Base-by-base conservation (phyloP, 805 yeast genomes). In the Candida mattraensis region DNA sequence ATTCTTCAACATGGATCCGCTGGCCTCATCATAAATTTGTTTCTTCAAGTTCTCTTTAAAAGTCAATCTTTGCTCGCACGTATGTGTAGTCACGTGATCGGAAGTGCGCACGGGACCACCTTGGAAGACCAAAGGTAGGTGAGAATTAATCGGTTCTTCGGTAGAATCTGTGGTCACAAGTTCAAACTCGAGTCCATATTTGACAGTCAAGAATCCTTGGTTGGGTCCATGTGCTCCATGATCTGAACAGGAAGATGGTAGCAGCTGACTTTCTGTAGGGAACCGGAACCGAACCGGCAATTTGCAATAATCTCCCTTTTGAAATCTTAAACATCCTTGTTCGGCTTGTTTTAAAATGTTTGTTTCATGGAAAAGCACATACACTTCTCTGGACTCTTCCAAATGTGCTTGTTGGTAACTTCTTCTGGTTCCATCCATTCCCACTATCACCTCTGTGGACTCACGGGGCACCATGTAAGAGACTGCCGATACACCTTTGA, bases 221-320 rank as follows among this genome's bases (percentile, higher is more conserved):
- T 26, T 30, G 13, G 37, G 33, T 8, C 30, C 44, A 1, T 18
- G 23, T 17, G 35, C 33, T 9, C 53, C 53, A 28, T 44, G 40
- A 14, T 19, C 26, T 3, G 16, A 18, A 30, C 45, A 40, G 9
- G 51, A 41, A 13, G 51, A 41, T 2, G 53, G 53, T 2, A 48
- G 38, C 12, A 33, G 28, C 32, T 40, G 39, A 9, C 30, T 13
- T 5, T 46, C 44, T 9, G 17, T 22, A 2, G 53, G 53, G 25
- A 48, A 48, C 22, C 18, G 21, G 33, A 45, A 48, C 19, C 28
- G 18, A 20, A 48, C 25, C 5, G 34, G 35, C 25, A 33, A 31
- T 18, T 37, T 32, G 4, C 33, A 12, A 8, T 22, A 14, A 8
- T 38, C 27, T 12, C 28, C 37, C 17, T 26, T 24, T 16, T 28